Conservation (phyloP, 2,329 filamentous ascomycete species). For the Scopulariopsis brevicaulis region DNA sequence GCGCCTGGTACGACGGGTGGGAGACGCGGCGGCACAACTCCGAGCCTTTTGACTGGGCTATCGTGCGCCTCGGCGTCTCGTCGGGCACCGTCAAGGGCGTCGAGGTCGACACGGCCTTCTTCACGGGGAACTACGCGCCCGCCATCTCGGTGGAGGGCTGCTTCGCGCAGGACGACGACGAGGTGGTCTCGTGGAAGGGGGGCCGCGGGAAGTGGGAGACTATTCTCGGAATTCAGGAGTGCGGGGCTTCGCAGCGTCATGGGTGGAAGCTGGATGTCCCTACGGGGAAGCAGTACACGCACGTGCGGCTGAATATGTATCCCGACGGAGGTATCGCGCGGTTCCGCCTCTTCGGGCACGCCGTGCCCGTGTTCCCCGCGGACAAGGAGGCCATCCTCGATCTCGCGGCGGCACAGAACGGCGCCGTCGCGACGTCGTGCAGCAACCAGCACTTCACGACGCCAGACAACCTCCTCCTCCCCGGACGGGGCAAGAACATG, state of each 20-base stretch:
- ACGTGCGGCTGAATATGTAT: slow-evolving; percentile 75
- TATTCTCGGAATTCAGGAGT: slow-evolving; percentile 58
- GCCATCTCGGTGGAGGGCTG: slow-evolving; percentile 68
- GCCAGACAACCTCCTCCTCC: slow-evolving; percentile 69
- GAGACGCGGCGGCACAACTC: slow-evolving; percentile 57
- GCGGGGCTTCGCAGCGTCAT: slow-evolving; percentile 62
- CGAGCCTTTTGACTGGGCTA: slow-evolving; percentile 54
- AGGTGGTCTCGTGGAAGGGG: slow-evolving; percentile 52
- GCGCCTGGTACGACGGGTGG: slow-evolving; percentile 63
- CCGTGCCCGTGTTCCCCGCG: slow-evolving; percentile 63
- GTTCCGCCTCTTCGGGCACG: slow-evolving; percentile 67
- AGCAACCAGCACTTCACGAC: slow-evolving; percentile 79
- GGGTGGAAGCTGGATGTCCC: slow-evolving; percentile 55
- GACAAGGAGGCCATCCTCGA: slow-evolving; percentile 58
- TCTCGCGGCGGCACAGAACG: slow-evolving; percentile 67
- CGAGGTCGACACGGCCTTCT: slow-evolving; percentile 73
- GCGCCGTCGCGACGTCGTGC: slow-evolving; percentile 63
- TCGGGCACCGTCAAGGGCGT: slow-evolving; percentile 63
- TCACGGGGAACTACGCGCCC: slow-evolving; percentile 73
- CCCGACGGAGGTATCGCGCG: slow-evolving; percentile 75
- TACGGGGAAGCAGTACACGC: slow-evolving; percentile 60
- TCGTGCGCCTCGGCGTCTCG: slow-evolving; percentile 55
- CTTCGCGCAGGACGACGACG: slow-evolving; percentile 52
- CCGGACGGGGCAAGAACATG: slow-evolving; percentile 73
- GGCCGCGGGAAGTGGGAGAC: slow-evolving; percentile 56